Percentiles rank a stretch among this genome's conserved stretches.
These are phyloP conservation scores for Tolypocladium tundrense DNA, from an alignment of 2,329 filamentous ascomycete genomes.

Conservation along the genomic window DNA sequence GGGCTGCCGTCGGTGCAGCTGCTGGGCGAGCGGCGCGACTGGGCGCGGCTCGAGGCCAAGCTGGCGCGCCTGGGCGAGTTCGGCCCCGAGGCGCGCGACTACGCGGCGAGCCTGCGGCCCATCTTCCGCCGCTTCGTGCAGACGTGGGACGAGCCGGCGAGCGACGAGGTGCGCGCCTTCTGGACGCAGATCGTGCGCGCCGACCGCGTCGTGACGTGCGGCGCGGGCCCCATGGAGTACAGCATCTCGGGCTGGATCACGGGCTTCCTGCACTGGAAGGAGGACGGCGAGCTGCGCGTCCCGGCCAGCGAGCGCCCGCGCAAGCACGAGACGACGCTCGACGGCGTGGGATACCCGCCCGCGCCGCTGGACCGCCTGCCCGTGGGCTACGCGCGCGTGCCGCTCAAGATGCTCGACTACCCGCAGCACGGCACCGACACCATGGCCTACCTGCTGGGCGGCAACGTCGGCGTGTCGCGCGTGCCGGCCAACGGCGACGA, in stretches of 20 bases:
- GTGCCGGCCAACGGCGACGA: conserved; percentile 5
- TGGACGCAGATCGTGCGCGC: conserved; percentile 32
- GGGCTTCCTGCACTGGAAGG: conserved; percentile 34
- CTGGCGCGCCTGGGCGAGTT: conserved; percentile 32
- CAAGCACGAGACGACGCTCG: conserved; percentile 11
- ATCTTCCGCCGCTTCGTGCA: conserved; percentile 33
- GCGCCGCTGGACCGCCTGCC: conserved; percentile 18
- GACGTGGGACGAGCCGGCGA: conserved; percentile 29
- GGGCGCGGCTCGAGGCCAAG: conserved; percentile 26
- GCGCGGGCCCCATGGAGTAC: conserved; percentile 20
- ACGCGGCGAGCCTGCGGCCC: conserved; percentile 27
- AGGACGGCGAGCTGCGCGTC: conserved; percentile 18
- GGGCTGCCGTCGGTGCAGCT: conserved; percentile 33
- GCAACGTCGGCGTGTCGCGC: conserved; percentile 24
- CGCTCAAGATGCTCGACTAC: conserved; percentile 25
- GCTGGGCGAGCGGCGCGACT: conserved; percentile 27
- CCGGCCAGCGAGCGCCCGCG: conserved; percentile 4
- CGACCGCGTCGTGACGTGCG: conserved; percentile 17
- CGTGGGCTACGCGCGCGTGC: conserved; percentile 28
- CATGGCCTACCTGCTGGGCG: conserved; percentile 25
- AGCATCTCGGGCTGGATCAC: conserved; percentile 37
- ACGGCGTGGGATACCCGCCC: conserved; percentile 18
- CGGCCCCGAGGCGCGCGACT: conserved; percentile 30
- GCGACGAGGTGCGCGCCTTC: conserved; percentile 23
- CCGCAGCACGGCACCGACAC: conserved; percentile 5